Base-by-base conservation (phyloP, 805 yeast species). In the Priceomyces melissophilus region DNA sequence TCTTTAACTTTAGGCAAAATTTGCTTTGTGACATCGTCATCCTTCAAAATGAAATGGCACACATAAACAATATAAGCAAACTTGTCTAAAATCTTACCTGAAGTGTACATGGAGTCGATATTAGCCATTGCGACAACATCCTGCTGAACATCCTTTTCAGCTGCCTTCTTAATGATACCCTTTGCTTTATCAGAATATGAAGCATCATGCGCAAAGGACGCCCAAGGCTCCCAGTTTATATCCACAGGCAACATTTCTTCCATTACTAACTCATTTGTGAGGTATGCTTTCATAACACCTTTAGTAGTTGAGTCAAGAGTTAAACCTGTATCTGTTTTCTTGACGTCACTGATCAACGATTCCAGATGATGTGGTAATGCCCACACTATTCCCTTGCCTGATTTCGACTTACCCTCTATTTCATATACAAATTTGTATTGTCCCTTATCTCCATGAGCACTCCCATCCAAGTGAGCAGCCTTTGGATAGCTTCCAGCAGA, bases 71-170 rank as follows among this genome's bases (percentile, higher is more conserved):
- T 75, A 72, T 85, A 84, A 0, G 98, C 96, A 63, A 86, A 93
- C 64, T 90, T 93, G 50, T 89, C 96, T 37, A 90, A 67, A 20
- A 80, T 73, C 59, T 93, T 91, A 10, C 98, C 99, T 2, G 95
- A 76, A 14, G 87, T 81, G 63, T 91, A 91, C 86, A 90, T 90
- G 0, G 96, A 87, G 46, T 87, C 87, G 9, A 82, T 67, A 52
- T 84, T 67, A n/a, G 84, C 74, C 60, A 73, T 76, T 12, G 71
- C 74, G 3, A 64, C 63, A 28, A 84, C 73, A 46, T 83, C 86
- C 39, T 69, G 77, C 23, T 70, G 53, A 8, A 76, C 59, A 50
- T 85, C 93, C 4, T 58, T 45, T n/a, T 51, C 55, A 2, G 86
- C 84, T 1, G 76, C 76, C 14, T 57, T 50, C 9, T 65, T 59